Conservation (phyloP, 306 rosid species). For the Quercus variabilis region DNA sequence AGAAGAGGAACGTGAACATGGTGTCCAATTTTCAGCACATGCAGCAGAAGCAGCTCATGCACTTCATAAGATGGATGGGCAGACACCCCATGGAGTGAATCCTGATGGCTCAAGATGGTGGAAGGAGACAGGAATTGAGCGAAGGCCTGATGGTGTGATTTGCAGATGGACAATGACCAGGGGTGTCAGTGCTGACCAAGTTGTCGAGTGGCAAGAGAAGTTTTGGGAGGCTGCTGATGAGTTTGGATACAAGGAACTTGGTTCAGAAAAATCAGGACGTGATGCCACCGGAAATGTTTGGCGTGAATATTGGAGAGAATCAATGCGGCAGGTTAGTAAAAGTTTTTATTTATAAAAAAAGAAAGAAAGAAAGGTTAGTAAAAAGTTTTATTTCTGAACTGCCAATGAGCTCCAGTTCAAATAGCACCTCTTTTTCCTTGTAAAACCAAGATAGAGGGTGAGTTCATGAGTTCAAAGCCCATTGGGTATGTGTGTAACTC, state of each 20-base stretch:
- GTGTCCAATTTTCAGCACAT: slow-evolving; percentile 43
- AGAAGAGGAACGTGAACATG: slow-evolving; percentile 52
- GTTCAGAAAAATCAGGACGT: slow-evolving; percentile 96
- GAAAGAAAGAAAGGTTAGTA: no score
- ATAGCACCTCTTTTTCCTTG: no score
- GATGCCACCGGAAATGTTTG: slow-evolving; percentile 83
- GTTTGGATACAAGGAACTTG: slow-evolving; percentile 90
- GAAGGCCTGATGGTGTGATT: slow-evolving; percentile 79
- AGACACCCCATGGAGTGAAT: slow-evolving; percentile 48
- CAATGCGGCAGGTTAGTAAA: slow-evolving; percentile 68
- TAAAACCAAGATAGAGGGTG: no score
- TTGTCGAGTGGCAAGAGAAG: slow-evolving; percentile 84
- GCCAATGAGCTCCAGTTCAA: no score
- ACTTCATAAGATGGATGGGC: slow-evolving; percentile 39
- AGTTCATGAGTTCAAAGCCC: no score
- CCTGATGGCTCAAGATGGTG: slow-evolving; percentile 84
- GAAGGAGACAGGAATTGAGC: slow-evolving; percentile 82
- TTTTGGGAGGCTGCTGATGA: slow-evolving; percentile 97
- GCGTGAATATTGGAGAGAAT: slow-evolving; percentile 94
- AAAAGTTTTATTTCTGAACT: no score
- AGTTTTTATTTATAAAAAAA: not conserved
- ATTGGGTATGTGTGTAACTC: no score
- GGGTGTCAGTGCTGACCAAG: slow-evolving; percentile 80
- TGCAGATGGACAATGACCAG: slow-evolving; percentile 87
- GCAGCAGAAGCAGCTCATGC: slow-evolving; percentile 80